Base-by-base conservation (phyloP, 371 early-diverging fungal genomes). In the Rhizopus delemar region DNA sequence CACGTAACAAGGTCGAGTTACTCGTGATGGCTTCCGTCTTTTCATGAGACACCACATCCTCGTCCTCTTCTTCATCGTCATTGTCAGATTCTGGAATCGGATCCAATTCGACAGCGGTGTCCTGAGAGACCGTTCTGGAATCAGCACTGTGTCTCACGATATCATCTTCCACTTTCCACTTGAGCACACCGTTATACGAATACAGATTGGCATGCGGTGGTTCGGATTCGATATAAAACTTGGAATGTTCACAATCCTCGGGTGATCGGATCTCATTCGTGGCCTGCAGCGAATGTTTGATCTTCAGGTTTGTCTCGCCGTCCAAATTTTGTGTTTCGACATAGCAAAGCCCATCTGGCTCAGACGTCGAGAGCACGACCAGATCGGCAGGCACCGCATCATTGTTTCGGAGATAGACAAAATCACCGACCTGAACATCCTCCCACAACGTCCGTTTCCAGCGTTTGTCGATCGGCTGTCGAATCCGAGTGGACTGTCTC, bases 381-480 rank as follows among this genome's bases (percentile, higher is more conserved):
- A 89, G 69, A 74, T 96, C 94, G 16, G 93, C 93, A 5, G 99
- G 99, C 1, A 99, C 86, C 51, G 91, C 74, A 34, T 98, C 93
- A 65, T 96, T 87, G 65, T 96, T 92, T 12, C 86, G 68, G 39
- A 99, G 74, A 58, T 84, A 77, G 5, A 99, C 78, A 59, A 97
- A 74, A 59, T 99, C 98, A 36, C 99, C 99, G 2, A 94, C 95
- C 53, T 86, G 83, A 46, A 99, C 69, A 57, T 91, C 83, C 56
- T 89, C 85, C 97, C 97, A 96, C 29, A 64, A 70, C 1, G 78
- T 78, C 53, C 74, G 65, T 48, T 67, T 41, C 88, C 88, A 88
- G 5, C 75, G 63, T 41, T 70, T 68, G 48, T 78, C 75, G 6
- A 74, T 33, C 4, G 70, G 69, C 35, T 70, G 61, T 13, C 69